Conservation (phyloP, 306 rosid genomes). For the Carpinus fangiana region DNA sequence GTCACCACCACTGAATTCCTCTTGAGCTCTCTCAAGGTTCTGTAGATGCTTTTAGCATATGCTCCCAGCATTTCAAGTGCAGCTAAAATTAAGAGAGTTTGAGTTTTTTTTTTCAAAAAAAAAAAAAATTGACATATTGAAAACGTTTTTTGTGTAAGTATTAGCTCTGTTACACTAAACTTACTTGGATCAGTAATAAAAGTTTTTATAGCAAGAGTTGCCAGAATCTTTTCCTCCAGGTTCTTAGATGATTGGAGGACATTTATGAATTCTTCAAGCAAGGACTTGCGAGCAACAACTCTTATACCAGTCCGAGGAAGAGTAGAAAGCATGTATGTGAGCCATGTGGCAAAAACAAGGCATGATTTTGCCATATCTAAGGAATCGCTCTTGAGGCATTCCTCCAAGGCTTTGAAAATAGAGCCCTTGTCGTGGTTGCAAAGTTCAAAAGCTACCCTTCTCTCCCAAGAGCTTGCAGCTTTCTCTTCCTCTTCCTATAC, state of each 20-base stretch:
- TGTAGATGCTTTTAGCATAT: constrained; percentile 73
- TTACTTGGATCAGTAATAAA: constrained; percentile 68
- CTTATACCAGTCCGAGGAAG: constrained; percentile 85
- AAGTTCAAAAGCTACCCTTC: constrained; percentile 70
- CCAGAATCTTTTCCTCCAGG: constrained; percentile 75
- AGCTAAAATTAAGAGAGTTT: constrained; percentile 41
- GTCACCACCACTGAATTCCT: constrained; percentile 54
- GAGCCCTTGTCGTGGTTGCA: constrained; percentile 88
- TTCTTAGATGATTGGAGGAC: constrained; percentile 74
- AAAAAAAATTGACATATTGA: background rate
- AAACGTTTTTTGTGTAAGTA: background rate
- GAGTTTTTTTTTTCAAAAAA: constrained; percentile 18
- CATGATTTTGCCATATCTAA: constrained; percentile 66
- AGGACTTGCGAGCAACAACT: constrained; percentile 64
- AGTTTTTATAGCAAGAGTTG: constrained; percentile 70
- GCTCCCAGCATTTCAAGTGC: constrained; percentile 70
- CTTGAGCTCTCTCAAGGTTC: constrained; percentile 73
- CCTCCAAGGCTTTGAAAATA: constrained; percentile 81
- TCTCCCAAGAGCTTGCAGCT: constrained; percentile 72
- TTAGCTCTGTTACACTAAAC: background rate
- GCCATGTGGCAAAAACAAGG: constrained; percentile 88
- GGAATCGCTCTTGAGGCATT: constrained; percentile 74
- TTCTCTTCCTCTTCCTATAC: constrained; percentile 78
- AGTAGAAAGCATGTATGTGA: constrained; percentile 71
- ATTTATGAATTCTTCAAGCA: constrained; percentile 69